These are phyloP conservation scores for Amphicarpaea edgeworthii DNA, from an alignment of 306 rosid species.

Conservation along the genomic window DNA sequence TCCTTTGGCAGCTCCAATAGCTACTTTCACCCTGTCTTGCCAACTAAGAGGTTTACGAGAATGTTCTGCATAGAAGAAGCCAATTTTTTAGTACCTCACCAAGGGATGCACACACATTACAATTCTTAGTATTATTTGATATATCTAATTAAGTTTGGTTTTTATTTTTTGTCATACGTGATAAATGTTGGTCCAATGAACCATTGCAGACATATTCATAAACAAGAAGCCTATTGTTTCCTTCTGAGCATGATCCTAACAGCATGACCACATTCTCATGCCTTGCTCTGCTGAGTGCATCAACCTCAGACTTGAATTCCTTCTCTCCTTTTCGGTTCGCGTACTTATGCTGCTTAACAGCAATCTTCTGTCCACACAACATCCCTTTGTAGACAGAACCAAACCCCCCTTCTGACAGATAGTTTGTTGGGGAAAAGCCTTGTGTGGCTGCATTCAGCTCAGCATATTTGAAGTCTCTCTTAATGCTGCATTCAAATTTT, in stretches of 20 bases:
- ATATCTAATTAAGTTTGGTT: neutral
- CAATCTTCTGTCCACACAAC: constrained; percentile 61
- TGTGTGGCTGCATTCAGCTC: constrained; percentile 66
- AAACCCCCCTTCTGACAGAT: constrained; percentile 86
- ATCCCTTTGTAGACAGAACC: constrained; percentile 72
- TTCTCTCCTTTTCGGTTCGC: constrained; percentile 71
- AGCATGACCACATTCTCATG: constrained; percentile 78
- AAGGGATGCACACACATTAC: neutral
- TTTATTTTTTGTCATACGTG: constrained; percentile 52
- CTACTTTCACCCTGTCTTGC: constrained; percentile 74
- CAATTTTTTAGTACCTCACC: neutral
- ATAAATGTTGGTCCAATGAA: constrained; percentile 74
- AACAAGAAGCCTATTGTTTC: constrained; percentile 69
- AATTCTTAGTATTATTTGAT: neutral
- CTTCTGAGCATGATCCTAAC: constrained; percentile 78
- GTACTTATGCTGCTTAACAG: constrained; percentile 68
- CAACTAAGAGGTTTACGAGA: constrained; percentile 59
- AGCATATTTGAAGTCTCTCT: constrained; percentile 64
- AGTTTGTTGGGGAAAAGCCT: constrained; percentile 58
- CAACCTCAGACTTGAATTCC: constrained; percentile 78
- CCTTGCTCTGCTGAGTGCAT: constrained; percentile 70
- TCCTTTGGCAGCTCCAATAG: constrained; percentile 78
- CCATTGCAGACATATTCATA: constrained; percentile 85
- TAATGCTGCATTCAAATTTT: constrained; percentile 44
- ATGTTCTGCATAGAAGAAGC: constrained; percentile 57